Evolutionary conservation across 306 rosid species (phyloP), one percentile per base, ranked within the genome.

Genomic region (Vigna hirtella): DNA sequence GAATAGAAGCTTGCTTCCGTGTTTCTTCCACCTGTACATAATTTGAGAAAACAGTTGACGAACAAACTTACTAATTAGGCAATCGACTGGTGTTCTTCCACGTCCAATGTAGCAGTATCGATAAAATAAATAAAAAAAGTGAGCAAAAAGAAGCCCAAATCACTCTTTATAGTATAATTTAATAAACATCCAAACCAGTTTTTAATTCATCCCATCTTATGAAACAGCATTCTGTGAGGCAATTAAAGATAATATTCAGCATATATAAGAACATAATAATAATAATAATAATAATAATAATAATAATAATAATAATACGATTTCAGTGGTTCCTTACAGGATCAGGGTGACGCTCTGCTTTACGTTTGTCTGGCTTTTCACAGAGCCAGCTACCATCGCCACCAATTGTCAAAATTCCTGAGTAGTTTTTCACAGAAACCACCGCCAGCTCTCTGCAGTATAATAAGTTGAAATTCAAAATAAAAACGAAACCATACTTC

Each of bases 371-470:
- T 34, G 88, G 57, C 22, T 80, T 76, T 78, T 88, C 97, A 59
- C 88, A 88, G 55, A 53, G 81, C 98, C 98, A 95, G 75, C 80
- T 73, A 52, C 93, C 96, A 85, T 87, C 93, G 0, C 81, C 80
- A 65, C 77, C 87, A 75, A 88, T 72, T 24, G 90, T 82, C 51
- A 95, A 62, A 77, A 95, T 78, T 76, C 97, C 98, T 0, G 90
- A 79, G 69, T 85, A 82, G 76, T 91, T 95, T 89, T 88, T 91
- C 79, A 95, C 98, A 11, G 90, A 82, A 48, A 89, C 65, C 85
- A 95, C 91, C 66, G 48, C 70, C 32, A 88, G 85, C 86, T 86
- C 96, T 76, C 98, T 91, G 79, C 73, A 83, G 47, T 12, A 49
- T 49, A 72, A 58, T 20, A 48, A 52, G 66, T 3, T 71, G 26